A percentile compares a stretch with the other conserved stretches of the same genome.
Evolutionary conservation across 164 flowering plant species (phyloP).

Genomic region (Santalum album): DNA sequence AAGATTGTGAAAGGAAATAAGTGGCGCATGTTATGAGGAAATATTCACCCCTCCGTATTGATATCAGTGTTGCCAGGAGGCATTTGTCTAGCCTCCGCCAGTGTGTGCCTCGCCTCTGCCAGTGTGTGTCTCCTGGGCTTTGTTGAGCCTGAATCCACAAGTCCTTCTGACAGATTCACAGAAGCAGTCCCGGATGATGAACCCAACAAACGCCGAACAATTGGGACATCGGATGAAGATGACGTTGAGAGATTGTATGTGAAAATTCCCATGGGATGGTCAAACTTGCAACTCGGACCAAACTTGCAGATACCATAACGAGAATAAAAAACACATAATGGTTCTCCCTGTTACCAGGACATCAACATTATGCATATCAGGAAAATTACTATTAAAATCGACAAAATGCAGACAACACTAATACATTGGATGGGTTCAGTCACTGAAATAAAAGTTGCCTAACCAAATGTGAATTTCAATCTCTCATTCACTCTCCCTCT

Average conservation of each 20-base stretch:
- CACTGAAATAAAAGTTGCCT: neutral
- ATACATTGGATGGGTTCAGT: neutral
- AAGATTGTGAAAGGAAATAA: constrained; percentile 27
- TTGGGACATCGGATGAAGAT: constrained; percentile 52
- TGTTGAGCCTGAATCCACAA: constrained; percentile 47
- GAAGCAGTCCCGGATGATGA: constrained; percentile 57
- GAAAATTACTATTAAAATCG: neutral
- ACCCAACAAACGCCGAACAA: constrained; percentile 47
- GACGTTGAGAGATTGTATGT: constrained; percentile 47
- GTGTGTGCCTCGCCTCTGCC: constrained; percentile 56
- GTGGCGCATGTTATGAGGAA: constrained; percentile 18
- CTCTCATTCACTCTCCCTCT: neutral
- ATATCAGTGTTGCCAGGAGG: constrained; percentile 54
- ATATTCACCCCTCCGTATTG: constrained; percentile 46
- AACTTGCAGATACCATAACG: constrained; percentile 96
- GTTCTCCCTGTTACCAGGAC: constrained; percentile 65
- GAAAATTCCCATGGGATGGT: constrained; percentile 81
- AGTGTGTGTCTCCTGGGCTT: constrained; percentile 51
- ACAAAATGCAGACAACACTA: neutral
- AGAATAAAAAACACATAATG: constrained; percentile 81
- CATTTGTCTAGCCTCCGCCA: constrained; percentile 63
- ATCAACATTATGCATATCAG: neutral
- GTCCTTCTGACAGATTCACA: constrained; percentile 50
- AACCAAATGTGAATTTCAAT: neutral
- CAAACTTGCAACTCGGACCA: constrained; percentile 98